phyloP scores from a whole-genome alignment of 2,329 filamentous ascomycete genomes.

The Colletotrichum siamense region DNA sequence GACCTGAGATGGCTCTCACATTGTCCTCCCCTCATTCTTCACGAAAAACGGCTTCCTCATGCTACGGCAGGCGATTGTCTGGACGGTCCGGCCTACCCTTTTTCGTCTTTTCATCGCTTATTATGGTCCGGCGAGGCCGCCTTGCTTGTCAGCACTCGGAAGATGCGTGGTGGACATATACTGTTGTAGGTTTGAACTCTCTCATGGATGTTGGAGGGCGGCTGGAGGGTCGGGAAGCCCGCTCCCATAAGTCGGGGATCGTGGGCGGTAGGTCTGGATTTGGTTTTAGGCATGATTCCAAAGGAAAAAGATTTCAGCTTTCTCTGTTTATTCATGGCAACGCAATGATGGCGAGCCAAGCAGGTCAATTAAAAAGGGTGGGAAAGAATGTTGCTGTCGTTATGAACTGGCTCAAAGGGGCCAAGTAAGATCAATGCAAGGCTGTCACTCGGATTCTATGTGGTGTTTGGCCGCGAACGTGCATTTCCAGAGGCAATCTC shows the following conservation, averaged over 20 bases:
- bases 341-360: slow-evolving; percentile 21
- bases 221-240: slow-evolving; percentile 9
- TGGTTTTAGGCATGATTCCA: slow-evolving; percentile 23
- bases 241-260: slow-evolving; percentile 6
- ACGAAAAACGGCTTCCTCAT: slow-evolving; percentile 11
- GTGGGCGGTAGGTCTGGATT: slow-evolving; percentile 13
- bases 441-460: not conserved
- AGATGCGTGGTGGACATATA: slow-evolving; percentile 7
- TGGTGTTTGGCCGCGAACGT: not conserved
- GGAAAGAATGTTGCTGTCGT: slow-evolving; percentile 16
- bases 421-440: not conserved
- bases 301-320: slow-evolving; percentile 22
- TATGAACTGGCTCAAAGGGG: slow-evolving; percentile 8
- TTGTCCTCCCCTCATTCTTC: slow-evolving; percentile 29
- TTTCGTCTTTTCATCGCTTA: slow-evolving; percentile 19
- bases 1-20: slow-evolving; percentile 54
- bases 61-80: slow-evolving; percentile 1
- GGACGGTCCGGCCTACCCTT: slow-evolving; percentile 7
- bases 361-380: slow-evolving; percentile 21
- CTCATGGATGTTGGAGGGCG: not conserved
- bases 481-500: not conserved
- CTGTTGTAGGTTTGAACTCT: not conserved
- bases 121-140: slow-evolving; percentile 4
- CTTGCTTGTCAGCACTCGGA: slow-evolving; percentile 6
- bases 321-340: slow-evolving; percentile 22